These are phyloP conservation scores for Neurospora sublineolata DNA, from an alignment of 495 filamentous ascomycete genomes.

Conservation along the genomic window DNA sequence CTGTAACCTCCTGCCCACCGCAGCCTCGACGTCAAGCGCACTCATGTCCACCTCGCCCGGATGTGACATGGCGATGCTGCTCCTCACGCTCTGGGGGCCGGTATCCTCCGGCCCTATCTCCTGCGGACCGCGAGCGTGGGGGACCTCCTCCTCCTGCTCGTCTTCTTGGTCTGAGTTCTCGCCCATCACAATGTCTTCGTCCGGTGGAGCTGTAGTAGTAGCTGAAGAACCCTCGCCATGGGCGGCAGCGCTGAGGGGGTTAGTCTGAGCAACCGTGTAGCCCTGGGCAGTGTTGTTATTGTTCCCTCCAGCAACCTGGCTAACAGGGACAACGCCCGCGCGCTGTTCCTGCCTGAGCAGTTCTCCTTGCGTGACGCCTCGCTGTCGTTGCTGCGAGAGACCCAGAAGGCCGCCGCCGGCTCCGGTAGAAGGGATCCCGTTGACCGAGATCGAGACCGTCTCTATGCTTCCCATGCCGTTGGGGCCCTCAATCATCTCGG, in stretches of 20 bases:
- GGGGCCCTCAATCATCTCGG: conserved; percentile 59
- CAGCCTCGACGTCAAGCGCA: conserved; percentile 42
- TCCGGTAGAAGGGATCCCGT: conserved; percentile 43
- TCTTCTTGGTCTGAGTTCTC: conserved; percentile 17
- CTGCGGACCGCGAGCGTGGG: conserved; percentile 72
- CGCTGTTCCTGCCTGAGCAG: conserved; percentile 68
- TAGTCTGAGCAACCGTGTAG: conserved; percentile 5
- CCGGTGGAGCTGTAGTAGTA: conserved; percentile 8
- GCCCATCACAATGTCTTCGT: conserved; percentile 23
- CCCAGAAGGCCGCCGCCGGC: conserved; percentile 16
- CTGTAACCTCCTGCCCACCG: conserved; percentile 34
- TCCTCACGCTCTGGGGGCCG: conserved; percentile 52
- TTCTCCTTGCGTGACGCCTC: conserved; percentile 64
- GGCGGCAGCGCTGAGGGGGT: conserved; percentile 1
- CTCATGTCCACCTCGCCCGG: conserved; percentile 26
- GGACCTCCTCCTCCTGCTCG: conserved; percentile 45
- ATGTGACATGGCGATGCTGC: conserved; percentile 13
- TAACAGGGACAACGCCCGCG: conserved; percentile 51
- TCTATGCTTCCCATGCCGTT: conserved; percentile 60
- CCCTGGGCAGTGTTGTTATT: conserved; percentile 11
- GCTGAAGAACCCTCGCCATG: conserved; percentile 17
- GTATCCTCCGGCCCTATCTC: conserved; percentile 78
- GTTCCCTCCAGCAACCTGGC: conserved; percentile 28
- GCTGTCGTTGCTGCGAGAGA: conserved; percentile 4
- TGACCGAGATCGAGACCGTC: conserved; percentile 57